phyloP scores from a whole-genome alignment of 495 filamentous ascomycete species.

The Viridothelium virens region DNA sequence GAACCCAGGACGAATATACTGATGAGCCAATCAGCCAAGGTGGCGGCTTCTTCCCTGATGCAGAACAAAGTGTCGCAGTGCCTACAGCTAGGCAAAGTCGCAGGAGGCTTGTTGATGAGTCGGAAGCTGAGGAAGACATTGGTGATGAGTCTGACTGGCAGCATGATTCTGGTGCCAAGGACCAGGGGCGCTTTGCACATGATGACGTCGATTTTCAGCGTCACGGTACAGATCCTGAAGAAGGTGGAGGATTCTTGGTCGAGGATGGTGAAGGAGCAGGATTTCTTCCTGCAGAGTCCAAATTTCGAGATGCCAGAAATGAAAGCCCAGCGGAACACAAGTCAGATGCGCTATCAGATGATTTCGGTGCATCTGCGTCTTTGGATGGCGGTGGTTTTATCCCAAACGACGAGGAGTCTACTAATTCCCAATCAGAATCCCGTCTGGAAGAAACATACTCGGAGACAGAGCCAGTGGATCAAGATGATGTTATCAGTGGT shows the following conservation, averaged over 20 bases:
- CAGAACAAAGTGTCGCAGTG: constrained; percentile 2
- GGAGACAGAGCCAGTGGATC: background rate
- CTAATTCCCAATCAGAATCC: background rate
- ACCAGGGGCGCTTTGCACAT: background rate
- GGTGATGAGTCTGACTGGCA: background rate
- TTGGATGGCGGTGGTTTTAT: background rate
- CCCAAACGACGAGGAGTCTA: background rate
- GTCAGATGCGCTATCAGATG: background rate
- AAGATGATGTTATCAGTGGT: background rate
- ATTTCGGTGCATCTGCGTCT: background rate
- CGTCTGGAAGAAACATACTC: background rate
- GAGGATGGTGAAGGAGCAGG: constrained; percentile 17
- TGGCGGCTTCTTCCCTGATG: constrained; percentile 30
- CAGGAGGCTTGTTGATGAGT: constrained; percentile 4
- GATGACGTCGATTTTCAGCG: constrained; percentile 14
- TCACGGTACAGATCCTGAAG: constrained; percentile 7
- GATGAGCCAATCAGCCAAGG: constrained; percentile 21
- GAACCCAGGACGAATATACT: constrained; percentile 2
- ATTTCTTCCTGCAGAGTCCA: constrained; percentile 17
- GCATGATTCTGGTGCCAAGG: background rate
- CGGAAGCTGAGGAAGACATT: constrained; percentile 4
- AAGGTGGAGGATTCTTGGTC: constrained; percentile 21
- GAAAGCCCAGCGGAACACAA: background rate
- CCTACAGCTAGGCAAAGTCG: background rate
- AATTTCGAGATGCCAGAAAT: background rate